Base-by-base conservation (phyloP, 768 basidiomycete species). In the Russula earlei region DNA sequence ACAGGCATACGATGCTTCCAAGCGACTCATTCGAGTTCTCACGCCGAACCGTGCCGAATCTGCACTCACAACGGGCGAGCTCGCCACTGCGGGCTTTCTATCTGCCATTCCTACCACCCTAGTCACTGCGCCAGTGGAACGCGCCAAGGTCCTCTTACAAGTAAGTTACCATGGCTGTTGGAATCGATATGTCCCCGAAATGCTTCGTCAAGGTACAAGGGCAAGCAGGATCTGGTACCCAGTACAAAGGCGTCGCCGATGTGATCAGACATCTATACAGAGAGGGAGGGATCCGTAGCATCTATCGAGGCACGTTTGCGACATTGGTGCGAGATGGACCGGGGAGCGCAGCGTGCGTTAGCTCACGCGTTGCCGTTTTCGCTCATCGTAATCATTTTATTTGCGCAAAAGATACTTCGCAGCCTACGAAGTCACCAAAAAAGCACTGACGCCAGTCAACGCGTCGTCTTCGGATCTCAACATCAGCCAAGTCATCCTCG, bases 101-200 rank as follows among this genome's bases (percentile, higher is more conserved):
- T 94, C 91, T 19, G 96, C 96, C 5, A 73, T 97, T 49, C 96
- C 96, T 31, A 81, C 91, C 8, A 95, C 95, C 0, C 73, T 94
- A 29, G 77, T 97, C 31, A 91, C 92, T n/a, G 94, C 89, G 9
- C 96, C 96, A 0, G 91, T 96, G 1, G 96, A 99, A 68, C 80
- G 96, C 49, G 92, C 96, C 52, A 99, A 99, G 69, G 96, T 99
- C 15, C 71, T 99, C 27, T 73, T 99, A 24, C 95, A 99, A 75
- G 88, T 86, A 63, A 52, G 75, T 65, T 6, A 6, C 15, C 33
- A 20, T 6, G 4, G n/a, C 14, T 12, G 14, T 33, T 10, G 27
- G 33, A 4, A 31, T 24, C 20, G 24, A 31, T 12, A 5, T 15
- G 45, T 37, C 19, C 33, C 42, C 42, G 40, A 49, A 19, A 67